A percentile compares a stretch with the other conserved stretches of the same genome.
Conservation (phyloP, 2,329 filamentous ascomycete genomes). For the Thelonectria blattea region DNA sequence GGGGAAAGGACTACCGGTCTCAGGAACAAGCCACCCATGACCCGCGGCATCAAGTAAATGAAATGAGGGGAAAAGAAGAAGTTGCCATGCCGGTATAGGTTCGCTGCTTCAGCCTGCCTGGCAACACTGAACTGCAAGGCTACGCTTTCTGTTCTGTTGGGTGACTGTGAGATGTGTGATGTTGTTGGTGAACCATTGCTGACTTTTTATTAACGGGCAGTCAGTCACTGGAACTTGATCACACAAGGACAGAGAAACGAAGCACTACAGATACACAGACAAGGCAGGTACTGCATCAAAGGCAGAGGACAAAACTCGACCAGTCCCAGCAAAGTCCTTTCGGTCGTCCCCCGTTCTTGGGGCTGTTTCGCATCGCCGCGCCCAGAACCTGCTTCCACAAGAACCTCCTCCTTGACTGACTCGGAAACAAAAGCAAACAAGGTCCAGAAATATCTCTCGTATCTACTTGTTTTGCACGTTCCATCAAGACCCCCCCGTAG, state of each 20-base stretch:
- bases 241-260: neutral
- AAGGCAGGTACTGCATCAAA: neutral
- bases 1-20: neutral
- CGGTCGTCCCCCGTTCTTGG: neutral
- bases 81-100: too few relatives aligned
- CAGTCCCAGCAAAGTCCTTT: neutral
- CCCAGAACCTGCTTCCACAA: neutral
- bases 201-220: too few relatives aligned
- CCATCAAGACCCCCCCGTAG: neutral
- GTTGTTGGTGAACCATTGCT: too few relatives aligned
- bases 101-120: neutral
- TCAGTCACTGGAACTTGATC: neutral
- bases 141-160: neutral
- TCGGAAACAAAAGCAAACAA: neutral
- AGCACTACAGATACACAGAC: neutral
- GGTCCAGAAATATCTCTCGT: neutral
- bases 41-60: neutral
- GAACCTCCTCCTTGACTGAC: slow-evolving; percentile 1
- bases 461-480: neutral
- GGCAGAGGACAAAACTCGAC: neutral
- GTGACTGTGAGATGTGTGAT: too few relatives aligned
- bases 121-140: neutral
- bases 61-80: neutral
- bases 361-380: neutral
- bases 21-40: neutral